Evolutionary conservation across 768 basidiomycete species (phyloP).

Genomic region (Trametes elegans): DNA sequence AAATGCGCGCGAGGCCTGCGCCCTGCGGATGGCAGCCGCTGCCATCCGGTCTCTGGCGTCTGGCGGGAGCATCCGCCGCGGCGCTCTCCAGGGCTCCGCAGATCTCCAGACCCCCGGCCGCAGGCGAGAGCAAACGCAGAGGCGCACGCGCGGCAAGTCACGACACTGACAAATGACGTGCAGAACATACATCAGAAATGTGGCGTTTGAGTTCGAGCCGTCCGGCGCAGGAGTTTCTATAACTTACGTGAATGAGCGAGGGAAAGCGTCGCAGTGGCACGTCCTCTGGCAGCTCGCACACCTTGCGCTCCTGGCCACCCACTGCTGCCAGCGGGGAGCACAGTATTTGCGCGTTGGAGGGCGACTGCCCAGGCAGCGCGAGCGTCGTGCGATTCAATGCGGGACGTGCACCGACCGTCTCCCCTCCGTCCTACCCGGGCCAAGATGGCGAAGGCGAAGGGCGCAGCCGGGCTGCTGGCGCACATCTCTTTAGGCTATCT

Average conservation of each 20-base stretch:
- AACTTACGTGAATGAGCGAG: slow-evolving; percentile 16
- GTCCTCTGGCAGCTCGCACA: slow-evolving; percentile 11
- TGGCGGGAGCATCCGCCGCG: too few species aligned
- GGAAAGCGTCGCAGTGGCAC: slow-evolving; percentile 9
- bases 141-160: slow-evolving; percentile 10
- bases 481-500: slow-evolving; percentile 23
- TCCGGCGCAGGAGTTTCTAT: slow-evolving; percentile 6
- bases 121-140: too few species aligned
- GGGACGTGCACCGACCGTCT: not conserved
- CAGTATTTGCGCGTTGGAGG: not conserved
- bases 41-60: too few species aligned
- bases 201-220: slow-evolving; percentile 22
- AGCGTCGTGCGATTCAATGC: not conserved
- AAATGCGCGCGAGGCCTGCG: not conserved
- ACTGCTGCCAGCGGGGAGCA: not conserved
- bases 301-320: not conserved
- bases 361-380: not conserved
- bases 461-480: slow-evolving; percentile 1
- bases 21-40: not conserved
- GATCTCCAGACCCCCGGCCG: too few species aligned
- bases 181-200: slow-evolving; percentile 22
- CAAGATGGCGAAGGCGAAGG: slow-evolving; percentile 5
- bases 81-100: not conserved
- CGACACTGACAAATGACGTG: slow-evolving; percentile 19
- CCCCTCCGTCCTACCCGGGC: slow-evolving; percentile 10